These are phyloP conservation scores for Cryptosporidium bovis DNA, from an alignment of 169 alveolate genomes.

Conservation along the genomic window DNA sequence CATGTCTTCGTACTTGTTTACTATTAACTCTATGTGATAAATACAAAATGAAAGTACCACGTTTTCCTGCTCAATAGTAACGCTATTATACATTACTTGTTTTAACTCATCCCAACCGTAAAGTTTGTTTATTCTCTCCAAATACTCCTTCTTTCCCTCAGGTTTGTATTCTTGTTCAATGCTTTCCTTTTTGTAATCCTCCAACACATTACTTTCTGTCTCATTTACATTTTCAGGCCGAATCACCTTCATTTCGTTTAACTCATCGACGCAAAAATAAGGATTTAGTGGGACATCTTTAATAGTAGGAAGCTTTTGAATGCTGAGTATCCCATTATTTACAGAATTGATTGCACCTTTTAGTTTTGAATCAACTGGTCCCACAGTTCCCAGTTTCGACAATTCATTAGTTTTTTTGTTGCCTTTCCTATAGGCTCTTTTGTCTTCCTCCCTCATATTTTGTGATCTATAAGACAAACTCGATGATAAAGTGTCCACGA, in stretches of 20 bases:
- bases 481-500: neutral
- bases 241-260: neutral
- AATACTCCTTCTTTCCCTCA: neutral
- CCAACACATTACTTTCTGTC: too few species aligned
- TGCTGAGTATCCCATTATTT: neutral
- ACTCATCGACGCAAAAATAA: neutral
- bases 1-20: neutral
- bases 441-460: neutral
- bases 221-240: too few species aligned
- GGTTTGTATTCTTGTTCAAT: neutral
- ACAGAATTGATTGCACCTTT: neutral
- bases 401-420: neutral
- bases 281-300: constrained; percentile 48
- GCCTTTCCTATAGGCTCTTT: neutral
- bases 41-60: constrained; percentile 14
- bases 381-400: neutral
- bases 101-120: constrained; percentile 35
- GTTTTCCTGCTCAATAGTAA: neutral
- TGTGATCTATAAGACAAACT: neutral
- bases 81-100: neutral
- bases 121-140: neutral
- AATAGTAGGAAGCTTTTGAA: constrained; percentile 33
- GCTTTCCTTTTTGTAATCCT: neutral
- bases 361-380: neutral
- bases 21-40: constrained; percentile 9